Percentiles rank a stretch among this genome's conserved stretches.
Evolutionary conservation across 805 yeast genomes (phyloP).

Genomic region (Lipomyces sp.): DNA sequence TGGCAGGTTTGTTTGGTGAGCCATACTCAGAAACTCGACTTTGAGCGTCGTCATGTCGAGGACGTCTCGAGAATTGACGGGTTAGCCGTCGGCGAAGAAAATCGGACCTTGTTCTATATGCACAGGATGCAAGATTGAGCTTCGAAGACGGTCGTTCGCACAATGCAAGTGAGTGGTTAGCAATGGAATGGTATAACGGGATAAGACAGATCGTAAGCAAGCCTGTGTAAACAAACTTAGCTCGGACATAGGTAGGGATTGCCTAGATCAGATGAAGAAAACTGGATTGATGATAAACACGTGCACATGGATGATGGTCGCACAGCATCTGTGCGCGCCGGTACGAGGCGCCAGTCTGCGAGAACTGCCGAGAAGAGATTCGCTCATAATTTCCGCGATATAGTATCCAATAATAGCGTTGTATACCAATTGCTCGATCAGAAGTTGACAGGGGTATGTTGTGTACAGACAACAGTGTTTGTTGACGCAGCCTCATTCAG

Average conservation of each 20-base stretch:
- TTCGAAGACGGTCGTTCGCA: not conserved
- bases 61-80: not conserved
- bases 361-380: not conserved
- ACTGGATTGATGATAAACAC: not conserved
- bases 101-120: no score
- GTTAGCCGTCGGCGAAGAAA: not conserved
- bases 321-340: not conserved
- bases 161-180: not conserved
- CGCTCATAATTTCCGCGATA: not conserved
- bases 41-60: not conserved
- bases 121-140: not conserved
- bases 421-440: not conserved
- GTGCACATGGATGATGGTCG: not conserved
- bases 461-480: not conserved
- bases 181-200: not conserved
- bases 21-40: conserved; percentile 5
- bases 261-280: not conserved
- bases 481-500: conserved; percentile 5
- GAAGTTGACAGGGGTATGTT: conserved; percentile 1
- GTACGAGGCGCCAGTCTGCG: not conserved
- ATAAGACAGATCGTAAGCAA: not conserved
- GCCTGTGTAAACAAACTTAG: not conserved
- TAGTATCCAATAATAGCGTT: not conserved
- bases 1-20: not conserved
- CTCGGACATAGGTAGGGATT: not conserved